Conservation (phyloP, 2,329 filamentous ascomycete genomes). For the Nannizziopsis arthrosporioides region DNA sequence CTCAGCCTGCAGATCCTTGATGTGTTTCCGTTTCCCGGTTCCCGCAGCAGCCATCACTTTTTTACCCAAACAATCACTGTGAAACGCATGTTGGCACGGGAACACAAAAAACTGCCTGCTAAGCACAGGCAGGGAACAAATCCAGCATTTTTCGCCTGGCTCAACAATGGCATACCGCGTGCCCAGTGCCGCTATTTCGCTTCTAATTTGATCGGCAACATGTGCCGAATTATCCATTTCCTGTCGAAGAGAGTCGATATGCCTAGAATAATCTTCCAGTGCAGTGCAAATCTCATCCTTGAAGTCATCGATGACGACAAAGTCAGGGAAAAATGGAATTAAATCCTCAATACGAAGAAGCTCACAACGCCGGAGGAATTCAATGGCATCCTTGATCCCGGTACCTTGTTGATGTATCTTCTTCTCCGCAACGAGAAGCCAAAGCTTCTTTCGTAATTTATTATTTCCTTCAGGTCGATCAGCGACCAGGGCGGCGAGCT, state of each 20-base stretch:
- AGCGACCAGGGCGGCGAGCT: conserved; percentile 79
- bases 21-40: conserved; percentile 61
- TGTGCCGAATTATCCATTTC: conserved; percentile 93
- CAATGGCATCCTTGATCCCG: conserved; percentile 85
- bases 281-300: conserved; percentile 95
- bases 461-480: conserved; percentile 69
- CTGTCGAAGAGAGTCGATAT: conserved; percentile 74
- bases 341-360: conserved; percentile 89
- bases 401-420: conserved; percentile 71
- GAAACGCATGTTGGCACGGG: conserved; percentile 94
- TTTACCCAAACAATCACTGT: conserved; percentile 82
- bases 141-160: conserved; percentile 86
- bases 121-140: conserved; percentile 72
- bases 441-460: conserved; percentile 78
- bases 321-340: conserved; percentile 97
- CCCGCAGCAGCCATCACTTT: conserved; percentile 75
- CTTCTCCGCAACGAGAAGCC: conserved; percentile 88
- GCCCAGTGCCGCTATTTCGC: conserved; percentile 75
- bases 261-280: conserved; percentile 81
- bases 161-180: conserved; percentile 91
- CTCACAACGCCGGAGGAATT: conserved; percentile 84
- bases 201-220: conserved; percentile 81
- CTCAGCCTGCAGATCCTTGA: conserved; percentile 73
- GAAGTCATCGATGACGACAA: conserved; percentile 97
- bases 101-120: conserved; percentile 96